Evolutionary conservation across 257 asterid species (phyloP), one percentile per base, ranked within the genome.

Genomic region (Paraleonurus japonicus): DNA sequence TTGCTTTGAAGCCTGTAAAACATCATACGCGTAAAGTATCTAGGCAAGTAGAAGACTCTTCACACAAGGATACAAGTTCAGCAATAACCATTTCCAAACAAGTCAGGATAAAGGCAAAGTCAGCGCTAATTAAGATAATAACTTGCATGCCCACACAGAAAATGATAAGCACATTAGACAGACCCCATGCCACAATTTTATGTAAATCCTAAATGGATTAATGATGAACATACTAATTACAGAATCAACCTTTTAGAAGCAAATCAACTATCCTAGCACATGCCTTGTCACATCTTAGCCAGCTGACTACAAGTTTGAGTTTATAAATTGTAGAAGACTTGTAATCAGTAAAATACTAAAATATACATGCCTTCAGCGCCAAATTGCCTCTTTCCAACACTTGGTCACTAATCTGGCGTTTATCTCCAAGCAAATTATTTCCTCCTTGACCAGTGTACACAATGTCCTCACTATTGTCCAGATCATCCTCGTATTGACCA

Each of bases 401-500:
- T 81, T 93, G 98, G 80, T 93, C 91, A 17, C 78, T 70, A 5
- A 85, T 73, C 72, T 93, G 98, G 20, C 88, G 89, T 70, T 83
- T 89, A 48, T 89, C 58, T 11, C 98, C 97, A 12, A 85, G 84
- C 65, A 93, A 82, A 80, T 90, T 74, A 65, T 93, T 86, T 7
- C 98, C 98, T 47, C 98, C 97, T 82, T 93, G 97, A 60, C 98
- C 98, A 6, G 98, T 93, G 71, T 93, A 93, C 5, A 87, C 87
- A 35, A 93, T 72, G 10, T 90, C 97, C 37, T 90, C 90, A 19
- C 78, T 78, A 30, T 93, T 90, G 77, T 93, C 98, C 37, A 85
- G 70, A 71, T 93, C 95, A 30, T 93, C 98, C 76, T 93, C 98
- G 57, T 93, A 93, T 69, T 93, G 97, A 30, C 98, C 98, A 4